Base-by-base conservation (phyloP, 2,329 filamentous ascomycete genomes). In the Sphaerulina vaccinii region DNA sequence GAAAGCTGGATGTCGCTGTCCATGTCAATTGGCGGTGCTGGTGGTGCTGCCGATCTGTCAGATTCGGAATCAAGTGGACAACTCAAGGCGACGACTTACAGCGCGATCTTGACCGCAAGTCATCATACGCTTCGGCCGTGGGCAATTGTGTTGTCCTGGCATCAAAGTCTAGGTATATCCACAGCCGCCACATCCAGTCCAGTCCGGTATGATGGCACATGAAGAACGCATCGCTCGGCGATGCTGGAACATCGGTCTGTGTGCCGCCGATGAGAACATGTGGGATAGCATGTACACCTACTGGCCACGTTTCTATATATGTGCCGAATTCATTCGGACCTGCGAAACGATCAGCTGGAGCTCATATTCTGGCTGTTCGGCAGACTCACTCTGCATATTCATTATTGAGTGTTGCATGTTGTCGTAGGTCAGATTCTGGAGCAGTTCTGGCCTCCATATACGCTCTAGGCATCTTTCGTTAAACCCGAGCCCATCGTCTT, bases 201-300 rank as follows among this genome's bases (percentile, higher is more conserved):
- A 79, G 70, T 68, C 71, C 71, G 9, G 54, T 56, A 51, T 79
- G 76, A 55, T 79, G 76, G 16, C 74, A 65, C 63, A 70, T 79
- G 65, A 79, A 79, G 9, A 67, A 57, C 3, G 75, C 74, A 45
- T 79, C 75, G 6, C 65, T 69, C 1, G 76, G 73, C 5, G 71
- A 73, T 1, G 70, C 67, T 54, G 61, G 57, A 48, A 71, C 73
- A 60, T 78, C 74, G n/a, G 68, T 65, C 3, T 70, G 71, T 0
- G 70, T 68, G 52, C 76, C 74, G 11, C 73, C 74, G 3, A 71
- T 71, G 11, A 70, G 68, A 57, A 71, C 73, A 57, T 79, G 76
- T 2, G 73, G 75, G 1, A 37, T 21, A 8, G 37, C n/a, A 21
- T 45, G 45, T 10, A 49, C 7, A 13, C 46, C 46, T 3, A 33